Conservation (phyloP, 176 grass and related monocot species). For the Dactylis glomerata region DNA sequence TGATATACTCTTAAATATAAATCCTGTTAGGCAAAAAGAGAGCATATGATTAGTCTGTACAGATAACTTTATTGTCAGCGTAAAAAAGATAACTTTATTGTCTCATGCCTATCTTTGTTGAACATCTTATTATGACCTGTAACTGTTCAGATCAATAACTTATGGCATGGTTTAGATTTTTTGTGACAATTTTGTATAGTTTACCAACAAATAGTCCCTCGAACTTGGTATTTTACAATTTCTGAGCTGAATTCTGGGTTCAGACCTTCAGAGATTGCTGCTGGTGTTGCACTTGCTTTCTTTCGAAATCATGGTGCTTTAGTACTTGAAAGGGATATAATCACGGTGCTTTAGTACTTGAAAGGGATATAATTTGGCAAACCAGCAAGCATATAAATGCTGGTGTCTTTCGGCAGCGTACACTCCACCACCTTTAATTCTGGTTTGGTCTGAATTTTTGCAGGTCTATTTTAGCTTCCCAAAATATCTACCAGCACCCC, state of each 20-base stretch:
- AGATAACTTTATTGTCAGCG: too few species aligned
- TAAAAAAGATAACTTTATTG: neutral
- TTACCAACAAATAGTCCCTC: neutral
- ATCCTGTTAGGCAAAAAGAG: neutral
- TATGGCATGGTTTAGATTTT: neutral
- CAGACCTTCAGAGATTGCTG: neutral
- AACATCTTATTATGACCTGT: neutral
- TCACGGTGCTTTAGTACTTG: too few species aligned
- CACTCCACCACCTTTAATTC: too few species aligned
- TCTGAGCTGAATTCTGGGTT: neutral
- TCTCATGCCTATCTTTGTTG: neutral
- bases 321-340: too few species aligned
- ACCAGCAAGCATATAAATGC: too few species aligned
- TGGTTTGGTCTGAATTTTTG: neutral
- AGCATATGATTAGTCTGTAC: neutral
- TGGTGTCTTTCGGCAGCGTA: too few species aligned
- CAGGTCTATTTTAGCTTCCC: neutral
- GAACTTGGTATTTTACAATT: neutral
- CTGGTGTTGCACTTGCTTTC: neutral
- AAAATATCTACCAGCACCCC: too few species aligned
- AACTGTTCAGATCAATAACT: neutral
- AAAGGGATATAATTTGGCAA: too few species aligned
- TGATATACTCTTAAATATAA: slow-evolving; percentile 12
- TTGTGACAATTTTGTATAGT: neutral
- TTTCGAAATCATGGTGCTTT: too few species aligned